These are phyloP conservation scores for Simmondsia chinensis DNA, from an alignment of 148 eudicot genomes.

Conservation along the genomic window DNA sequence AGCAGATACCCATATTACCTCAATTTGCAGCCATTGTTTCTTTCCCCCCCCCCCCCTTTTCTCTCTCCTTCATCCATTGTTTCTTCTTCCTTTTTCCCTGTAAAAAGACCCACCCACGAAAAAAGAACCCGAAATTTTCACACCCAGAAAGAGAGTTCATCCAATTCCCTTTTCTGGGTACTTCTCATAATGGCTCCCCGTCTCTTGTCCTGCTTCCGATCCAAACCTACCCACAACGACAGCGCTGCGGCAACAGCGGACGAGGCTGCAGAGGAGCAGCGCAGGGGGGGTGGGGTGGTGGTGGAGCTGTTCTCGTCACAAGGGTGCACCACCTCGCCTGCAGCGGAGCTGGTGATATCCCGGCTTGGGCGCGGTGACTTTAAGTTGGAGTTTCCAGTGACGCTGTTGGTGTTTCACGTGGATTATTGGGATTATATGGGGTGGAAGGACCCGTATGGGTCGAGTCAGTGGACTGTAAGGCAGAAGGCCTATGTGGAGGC, in stretches of 20 bases:
- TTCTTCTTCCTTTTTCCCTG: too few relatives aligned
- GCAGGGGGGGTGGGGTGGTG: slow-evolving; percentile 28
- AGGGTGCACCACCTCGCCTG: slow-evolving; percentile 75
- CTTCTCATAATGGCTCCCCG: slow-evolving; percentile 50
- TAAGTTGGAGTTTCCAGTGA: slow-evolving; percentile 37
- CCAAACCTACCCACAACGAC: slow-evolving; percentile 5
- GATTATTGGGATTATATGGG: slow-evolving; percentile 89
- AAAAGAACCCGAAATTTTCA: background rate
- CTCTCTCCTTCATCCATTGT: background rate
- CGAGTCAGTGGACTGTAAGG: slow-evolving; percentile 76
- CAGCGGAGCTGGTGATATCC: slow-evolving; percentile 72
- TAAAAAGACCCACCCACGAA: background rate
- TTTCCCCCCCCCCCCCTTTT: slow-evolving; percentile 1
- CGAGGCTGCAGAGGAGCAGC: slow-evolving; percentile 31
- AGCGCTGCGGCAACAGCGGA: slow-evolving; percentile 23
- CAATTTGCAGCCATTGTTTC: too few relatives aligned
- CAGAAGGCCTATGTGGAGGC: slow-evolving; percentile 80
- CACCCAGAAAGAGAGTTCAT: background rate
- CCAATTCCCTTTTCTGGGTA: too few relatives aligned
- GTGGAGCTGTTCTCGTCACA: slow-evolving; percentile 88
- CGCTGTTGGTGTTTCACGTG: slow-evolving; percentile 67
- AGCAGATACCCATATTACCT: too few relatives aligned
- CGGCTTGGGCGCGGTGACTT: slow-evolving; percentile 84
- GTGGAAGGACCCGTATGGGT: slow-evolving; percentile 84
- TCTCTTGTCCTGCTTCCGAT: slow-evolving; percentile 47